phyloP scores from a whole-genome alignment of 2,329 filamentous ascomycete species.

The Neonectria magnoliae region DNA sequence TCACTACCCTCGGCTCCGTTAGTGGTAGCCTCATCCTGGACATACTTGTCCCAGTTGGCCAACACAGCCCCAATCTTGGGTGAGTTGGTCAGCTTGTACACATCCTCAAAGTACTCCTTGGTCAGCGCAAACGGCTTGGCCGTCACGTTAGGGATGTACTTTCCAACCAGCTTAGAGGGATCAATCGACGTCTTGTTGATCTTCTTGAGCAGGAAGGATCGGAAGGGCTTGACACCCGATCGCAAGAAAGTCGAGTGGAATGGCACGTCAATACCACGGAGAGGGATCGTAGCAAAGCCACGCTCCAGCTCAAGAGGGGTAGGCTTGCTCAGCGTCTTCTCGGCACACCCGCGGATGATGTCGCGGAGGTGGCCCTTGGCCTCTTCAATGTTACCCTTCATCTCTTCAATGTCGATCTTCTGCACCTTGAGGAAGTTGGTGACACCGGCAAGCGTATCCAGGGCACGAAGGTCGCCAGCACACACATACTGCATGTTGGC shows the following conservation, averaged over 20 bases:
- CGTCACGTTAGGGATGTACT: constrained; percentile 99
- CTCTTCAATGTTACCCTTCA: constrained; percentile 90
- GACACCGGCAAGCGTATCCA: constrained; percentile 80
- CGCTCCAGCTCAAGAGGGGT: constrained; percentile 89
- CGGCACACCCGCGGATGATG: constrained; percentile 89
- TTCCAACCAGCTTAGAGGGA: constrained; percentile 93
- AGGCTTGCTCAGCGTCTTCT: constrained; percentile 89
- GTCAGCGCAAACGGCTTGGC: constrained; percentile 94
- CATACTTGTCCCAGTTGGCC: constrained; percentile 85
- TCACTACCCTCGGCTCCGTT: constrained; percentile 50
- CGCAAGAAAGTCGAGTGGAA: constrained; percentile 99
- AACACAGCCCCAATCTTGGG: constrained; percentile 81
- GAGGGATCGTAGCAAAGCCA: constrained; percentile 95
- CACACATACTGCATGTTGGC: constrained; percentile 81
- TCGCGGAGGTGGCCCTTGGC: constrained; percentile 89
- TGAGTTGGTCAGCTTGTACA: constrained; percentile 91
- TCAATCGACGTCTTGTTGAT: constrained; percentile 99
- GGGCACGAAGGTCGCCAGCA: constrained; percentile 74
- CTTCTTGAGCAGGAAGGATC: constrained; percentile 98
- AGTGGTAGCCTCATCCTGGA: constrained; percentile 57
- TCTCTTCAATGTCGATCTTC: constrained; percentile 95
- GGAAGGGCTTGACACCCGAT: constrained; percentile 98
- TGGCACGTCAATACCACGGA: constrained; percentile 96
- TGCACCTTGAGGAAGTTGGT: constrained; percentile 96
- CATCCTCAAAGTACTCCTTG: constrained; percentile 99